A percentile compares a stretch with the other conserved stretches of the same genome.
These are phyloP conservation scores for Aechmea fasciata DNA, from an alignment of 176 grass and related monocot genomes.

Conservation along the genomic window DNA sequence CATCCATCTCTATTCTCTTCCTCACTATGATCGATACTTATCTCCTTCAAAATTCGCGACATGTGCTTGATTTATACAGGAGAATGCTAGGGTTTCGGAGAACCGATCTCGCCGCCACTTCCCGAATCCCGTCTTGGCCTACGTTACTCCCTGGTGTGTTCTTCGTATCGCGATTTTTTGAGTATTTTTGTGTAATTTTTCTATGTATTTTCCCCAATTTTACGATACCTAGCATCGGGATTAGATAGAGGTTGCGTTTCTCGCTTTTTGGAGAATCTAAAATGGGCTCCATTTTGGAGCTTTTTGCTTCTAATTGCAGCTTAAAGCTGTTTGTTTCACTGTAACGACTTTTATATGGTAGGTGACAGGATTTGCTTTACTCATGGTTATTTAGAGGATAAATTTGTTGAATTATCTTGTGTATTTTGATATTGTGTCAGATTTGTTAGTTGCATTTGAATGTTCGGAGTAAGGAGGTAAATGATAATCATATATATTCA, in stretches of 20 bases:
- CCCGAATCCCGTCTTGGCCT: constrained; percentile 61
- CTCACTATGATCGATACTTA: neutral
- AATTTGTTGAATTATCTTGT: too few species aligned
- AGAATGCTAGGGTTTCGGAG: constrained; percentile 34
- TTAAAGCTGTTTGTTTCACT: too few species aligned
- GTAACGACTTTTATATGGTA: too few species aligned
- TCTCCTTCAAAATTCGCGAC: neutral
- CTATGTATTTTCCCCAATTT: neutral
- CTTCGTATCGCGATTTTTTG: neutral
- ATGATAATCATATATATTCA: too few species aligned
- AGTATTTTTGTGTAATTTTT: neutral
- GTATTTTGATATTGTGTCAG: too few species aligned
- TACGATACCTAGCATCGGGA: neutral
- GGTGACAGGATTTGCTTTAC: too few species aligned
- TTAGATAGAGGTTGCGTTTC: neutral
- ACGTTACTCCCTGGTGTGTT: constrained; percentile 74
- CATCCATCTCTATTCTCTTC: neutral
- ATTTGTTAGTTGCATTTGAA: too few species aligned
- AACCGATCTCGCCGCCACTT: constrained; percentile 64
- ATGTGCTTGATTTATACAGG: constrained; percentile 5
- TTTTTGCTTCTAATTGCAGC: too few species aligned
- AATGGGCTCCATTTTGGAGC: too few species aligned
- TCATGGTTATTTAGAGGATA: too few species aligned
- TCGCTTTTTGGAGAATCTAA: too few species aligned
- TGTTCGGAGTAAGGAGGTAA: too few species aligned